Evolutionary conservation across 768 basidiomycete species (phyloP).

Genomic region (Leccinum subgranulosum): DNA sequence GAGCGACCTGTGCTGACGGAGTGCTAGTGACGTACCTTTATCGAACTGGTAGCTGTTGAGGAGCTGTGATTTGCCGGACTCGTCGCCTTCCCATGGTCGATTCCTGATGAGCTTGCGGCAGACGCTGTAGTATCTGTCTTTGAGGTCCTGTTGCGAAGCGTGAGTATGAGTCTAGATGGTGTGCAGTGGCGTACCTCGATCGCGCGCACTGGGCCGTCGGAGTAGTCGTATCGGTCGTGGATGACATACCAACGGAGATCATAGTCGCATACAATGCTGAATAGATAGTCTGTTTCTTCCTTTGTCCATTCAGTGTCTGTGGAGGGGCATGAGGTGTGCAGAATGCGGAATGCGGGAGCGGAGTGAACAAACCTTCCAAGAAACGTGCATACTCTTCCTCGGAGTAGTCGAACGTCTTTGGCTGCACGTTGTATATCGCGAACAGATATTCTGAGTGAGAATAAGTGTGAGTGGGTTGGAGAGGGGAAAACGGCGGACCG

Average conservation of each 20-base stretch:
- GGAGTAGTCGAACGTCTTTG: slow-evolving; percentile 66
- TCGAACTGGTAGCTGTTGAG: slow-evolving; percentile 81
- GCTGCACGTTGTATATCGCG: slow-evolving; percentile 74
- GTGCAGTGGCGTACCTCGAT: slow-evolving; percentile 55
- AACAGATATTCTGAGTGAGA: slow-evolving; percentile 66
- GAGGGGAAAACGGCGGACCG: slow-evolving; percentile 41
- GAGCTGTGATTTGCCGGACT: slow-evolving; percentile 61
- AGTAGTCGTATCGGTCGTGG: slow-evolving; percentile 83
- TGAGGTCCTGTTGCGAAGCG: slow-evolving; percentile 58
- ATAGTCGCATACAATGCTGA: slow-evolving; percentile 73
- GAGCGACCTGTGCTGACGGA: not conserved
- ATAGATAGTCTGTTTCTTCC: slow-evolving; percentile 93
- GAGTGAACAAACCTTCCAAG: slow-evolving; percentile 56
- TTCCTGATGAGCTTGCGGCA: slow-evolving; percentile 85
- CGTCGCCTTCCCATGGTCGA: slow-evolving; percentile 82
- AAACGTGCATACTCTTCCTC: slow-evolving; percentile 84
- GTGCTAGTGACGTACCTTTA: slow-evolving; percentile 52
- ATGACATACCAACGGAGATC: slow-evolving; percentile 90
- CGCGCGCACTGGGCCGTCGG: slow-evolving; percentile 48
- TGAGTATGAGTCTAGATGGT: not conserved
- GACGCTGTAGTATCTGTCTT: slow-evolving; percentile 90
- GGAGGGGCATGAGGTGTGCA: not conserved
- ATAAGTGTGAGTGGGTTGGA: not conserved
- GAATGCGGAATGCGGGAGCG: not conserved
- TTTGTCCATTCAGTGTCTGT: slow-evolving; percentile 84